Evolutionary conservation across 1,284 basidiomycete species (phyloP), one percentile per base, ranked within the genome.

Genomic region (Cystobasidium sp.): DNA sequence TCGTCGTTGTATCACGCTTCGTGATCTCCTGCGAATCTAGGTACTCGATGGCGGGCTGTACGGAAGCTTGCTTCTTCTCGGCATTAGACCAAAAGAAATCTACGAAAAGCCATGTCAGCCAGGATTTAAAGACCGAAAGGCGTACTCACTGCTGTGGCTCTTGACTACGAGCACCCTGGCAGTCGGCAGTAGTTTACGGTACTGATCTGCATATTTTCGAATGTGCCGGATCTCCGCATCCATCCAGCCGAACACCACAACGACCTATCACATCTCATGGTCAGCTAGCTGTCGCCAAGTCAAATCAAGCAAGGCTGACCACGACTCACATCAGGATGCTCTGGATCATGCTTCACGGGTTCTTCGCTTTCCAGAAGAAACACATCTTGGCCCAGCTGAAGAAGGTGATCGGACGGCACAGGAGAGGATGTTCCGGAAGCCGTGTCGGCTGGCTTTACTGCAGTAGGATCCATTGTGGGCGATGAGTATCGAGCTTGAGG

Each of bases 161-260:
- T 61, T 51, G 18, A 74, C 49, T n/a, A 74, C 18, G 22, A 74
- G 18, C 14, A 74, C 20, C 18, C 52, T 53, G 4, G 72, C 31
- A n/a, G 62, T 43, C 18, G 72, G 72, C 22, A 59, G 31, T 44
- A 74, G 20, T 20, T 43, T n/a, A 7, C 65, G 41, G 44, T 74
- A 74, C 37, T 61, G 37, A 47, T 67, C 65, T 9, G 72, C 43
- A 55, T 74, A 74, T 41, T 74, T 74, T n/a, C 44, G 65, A 22
- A 74, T 52, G 58, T 74, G 72, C 12, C 63, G 66, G n/a, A 68
- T 58, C 43, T 53, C 37, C 9, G 47, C 72, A 20, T 74, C 61
- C 72, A 74, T 74, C 72, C 72, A 74, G 46, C 72, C 72, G 52
- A 74, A 74, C 44, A 74, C 43, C 5, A 68, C 52, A 16, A 74